Conservation (phyloP, 495 filamentous ascomycete species). For the Physcia stellaris region DNA sequence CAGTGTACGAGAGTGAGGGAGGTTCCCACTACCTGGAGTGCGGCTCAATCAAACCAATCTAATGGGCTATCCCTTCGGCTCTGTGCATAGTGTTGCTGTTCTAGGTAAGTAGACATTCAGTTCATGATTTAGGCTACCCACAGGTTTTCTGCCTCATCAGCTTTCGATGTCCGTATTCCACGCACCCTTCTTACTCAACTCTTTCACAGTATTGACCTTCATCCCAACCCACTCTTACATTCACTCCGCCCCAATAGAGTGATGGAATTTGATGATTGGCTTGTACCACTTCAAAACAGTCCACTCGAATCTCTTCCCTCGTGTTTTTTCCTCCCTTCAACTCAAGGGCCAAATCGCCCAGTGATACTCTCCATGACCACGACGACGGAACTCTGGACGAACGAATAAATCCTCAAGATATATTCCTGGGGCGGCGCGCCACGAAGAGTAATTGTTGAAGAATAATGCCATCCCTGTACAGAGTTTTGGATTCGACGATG, state of each 20-base stretch:
- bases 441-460: slow-evolving; percentile 71
- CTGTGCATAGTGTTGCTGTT: no score
- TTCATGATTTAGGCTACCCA: no score
- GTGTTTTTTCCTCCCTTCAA: slow-evolving; percentile 45
- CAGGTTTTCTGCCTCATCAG: no score
- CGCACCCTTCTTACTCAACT: background rate
- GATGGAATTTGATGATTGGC: slow-evolving; percentile 78
- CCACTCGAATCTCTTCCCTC: slow-evolving; percentile 78
- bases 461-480: slow-evolving; percentile 50
- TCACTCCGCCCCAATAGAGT: slow-evolving; percentile 58
- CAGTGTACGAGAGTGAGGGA: no score
- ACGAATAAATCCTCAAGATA: slow-evolving; percentile 94
- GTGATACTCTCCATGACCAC: slow-evolving; percentile 69
- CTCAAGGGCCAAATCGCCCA: slow-evolving; percentile 65
- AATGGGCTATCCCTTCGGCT: no score
- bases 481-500: slow-evolving; percentile 18
- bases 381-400: slow-evolving; percentile 48
- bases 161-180: no score
- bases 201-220: slow-evolving; percentile 64
- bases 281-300: slow-evolving; percentile 84
- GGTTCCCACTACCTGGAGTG: no score
- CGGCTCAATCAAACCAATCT: no score
- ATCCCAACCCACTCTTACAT: slow-evolving; percentile 87
- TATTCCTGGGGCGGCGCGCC: slow-evolving; percentile 74
- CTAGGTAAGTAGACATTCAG: no score